Evolutionary conservation across 2,329 filamentous ascomycete species (phyloP).

Genomic region (Stagonosporopsis tanaceti): DNA sequence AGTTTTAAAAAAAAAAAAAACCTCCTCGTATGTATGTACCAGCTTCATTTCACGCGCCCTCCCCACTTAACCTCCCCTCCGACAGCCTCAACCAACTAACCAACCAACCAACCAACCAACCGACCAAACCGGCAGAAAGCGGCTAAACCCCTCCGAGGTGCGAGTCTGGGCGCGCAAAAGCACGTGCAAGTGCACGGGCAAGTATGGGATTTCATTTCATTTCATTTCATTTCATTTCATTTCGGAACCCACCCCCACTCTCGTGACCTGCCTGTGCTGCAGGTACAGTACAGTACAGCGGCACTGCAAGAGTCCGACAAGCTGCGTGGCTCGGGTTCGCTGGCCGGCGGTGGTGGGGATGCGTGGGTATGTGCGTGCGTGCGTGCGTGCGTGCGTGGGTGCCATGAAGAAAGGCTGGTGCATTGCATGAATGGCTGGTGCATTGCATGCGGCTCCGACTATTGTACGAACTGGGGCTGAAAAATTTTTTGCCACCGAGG

Average conservation of each 20-base stretch:
- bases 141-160: neutral
- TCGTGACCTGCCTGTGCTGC: conserved; percentile 4
- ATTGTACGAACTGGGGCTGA: neutral
- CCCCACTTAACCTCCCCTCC: too few species aligned
- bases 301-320: neutral
- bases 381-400: too few species aligned
- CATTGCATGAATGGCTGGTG: neutral
- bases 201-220: neutral
- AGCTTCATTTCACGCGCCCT: too few species aligned
- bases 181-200: neutral
- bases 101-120: too few species aligned
- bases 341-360: neutral
- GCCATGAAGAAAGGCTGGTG: too few species aligned
- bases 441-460: neutral
- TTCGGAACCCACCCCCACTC: neutral
- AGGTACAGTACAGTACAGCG: conserved; percentile 2
- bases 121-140: conserved; percentile 8
- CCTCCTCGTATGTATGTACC: too few species aligned
- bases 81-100: too few species aligned
- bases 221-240: too few species aligned
- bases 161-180: neutral
- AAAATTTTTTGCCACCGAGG: conserved; percentile 19
- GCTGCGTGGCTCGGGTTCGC: neutral
- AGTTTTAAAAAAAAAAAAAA: too few species aligned
- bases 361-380: too few species aligned